Conservation (phyloP, 495 filamentous ascomycete genomes). For the Aspergillus biplanus region DNA sequence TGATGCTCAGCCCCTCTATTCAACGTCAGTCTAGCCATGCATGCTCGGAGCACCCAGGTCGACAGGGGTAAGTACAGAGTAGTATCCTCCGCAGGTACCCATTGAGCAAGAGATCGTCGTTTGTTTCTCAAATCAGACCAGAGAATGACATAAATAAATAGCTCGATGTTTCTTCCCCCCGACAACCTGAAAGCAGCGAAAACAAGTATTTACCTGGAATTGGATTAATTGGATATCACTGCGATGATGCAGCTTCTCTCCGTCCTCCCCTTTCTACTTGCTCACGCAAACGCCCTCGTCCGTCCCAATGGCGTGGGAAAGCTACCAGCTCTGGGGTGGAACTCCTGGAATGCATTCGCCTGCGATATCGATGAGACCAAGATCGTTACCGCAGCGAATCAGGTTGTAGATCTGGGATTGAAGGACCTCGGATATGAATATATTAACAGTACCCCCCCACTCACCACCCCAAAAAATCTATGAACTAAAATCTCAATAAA, state of each 20-base stretch:
- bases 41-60: no score
- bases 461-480: conserved; percentile 18
- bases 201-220: no score
- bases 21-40: no score
- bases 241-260: not conserved
- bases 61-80: no score
- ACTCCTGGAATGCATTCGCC: conserved; percentile 62
- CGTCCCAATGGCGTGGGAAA: conserved; percentile 32
- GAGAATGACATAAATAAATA: no score
- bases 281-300: not conserved
- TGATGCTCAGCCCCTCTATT: no score
- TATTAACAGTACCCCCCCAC: conserved; percentile 58
- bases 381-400: conserved; percentile 54
- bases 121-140: no score
- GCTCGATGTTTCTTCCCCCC: no score
- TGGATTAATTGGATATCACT: no score
- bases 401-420: conserved; percentile 56
- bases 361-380: conserved; percentile 59
- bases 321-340: conserved; percentile 64
- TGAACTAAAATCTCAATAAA: not conserved
- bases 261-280: not conserved
- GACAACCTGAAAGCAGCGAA: no score
- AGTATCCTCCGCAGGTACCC: no score
- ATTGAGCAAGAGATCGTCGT: no score
- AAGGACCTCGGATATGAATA: conserved; percentile 70